A percentile compares a stretch with the other conserved stretches of the same genome.
phyloP scores from a whole-genome alignment of 441 rosid genomes.

The Erodium trifolium region DNA sequence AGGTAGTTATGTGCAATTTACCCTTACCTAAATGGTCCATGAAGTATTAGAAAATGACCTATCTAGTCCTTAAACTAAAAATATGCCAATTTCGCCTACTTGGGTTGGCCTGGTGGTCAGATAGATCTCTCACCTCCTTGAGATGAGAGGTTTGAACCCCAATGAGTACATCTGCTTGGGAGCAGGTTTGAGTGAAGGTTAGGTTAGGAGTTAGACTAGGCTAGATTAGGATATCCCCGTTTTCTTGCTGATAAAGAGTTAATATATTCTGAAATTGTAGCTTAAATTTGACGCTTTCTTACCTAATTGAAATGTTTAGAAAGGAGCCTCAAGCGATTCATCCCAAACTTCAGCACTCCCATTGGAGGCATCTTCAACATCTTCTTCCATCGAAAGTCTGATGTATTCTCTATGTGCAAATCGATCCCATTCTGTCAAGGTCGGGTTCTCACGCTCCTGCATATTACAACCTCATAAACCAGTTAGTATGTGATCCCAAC shows the following conservation, averaged over 20 bases:
- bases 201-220: too few relatives aligned
- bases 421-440: conserved; percentile 53
- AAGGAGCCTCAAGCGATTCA: conserved; percentile 56
- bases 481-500: background rate
- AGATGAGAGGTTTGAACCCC: too few relatives aligned
- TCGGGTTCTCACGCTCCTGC: conserved; percentile 47
- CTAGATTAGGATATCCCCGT: too few relatives aligned
- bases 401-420: conserved; percentile 53
- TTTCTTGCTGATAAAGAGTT: too few relatives aligned
- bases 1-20: too few relatives aligned
- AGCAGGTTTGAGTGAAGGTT: too few relatives aligned
- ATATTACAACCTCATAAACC: conserved; percentile 6
- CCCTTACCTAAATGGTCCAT: background rate
- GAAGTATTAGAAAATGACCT: background rate
- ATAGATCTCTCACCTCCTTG: too few relatives aligned
- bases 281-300: background rate
- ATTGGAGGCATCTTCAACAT: conserved; percentile 52
- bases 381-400: conserved; percentile 58
- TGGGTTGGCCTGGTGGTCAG: too few relatives aligned
- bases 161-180: too few relatives aligned
- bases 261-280: too few relatives aligned
- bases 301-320: conserved; percentile 29
- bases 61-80: too few relatives aligned
- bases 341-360: conserved; percentile 68
- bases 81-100: too few relatives aligned